Evolutionary conservation across 1,284 basidiomycete genomes (phyloP).

Genomic region (Pseudozyma pruni): DNA sequence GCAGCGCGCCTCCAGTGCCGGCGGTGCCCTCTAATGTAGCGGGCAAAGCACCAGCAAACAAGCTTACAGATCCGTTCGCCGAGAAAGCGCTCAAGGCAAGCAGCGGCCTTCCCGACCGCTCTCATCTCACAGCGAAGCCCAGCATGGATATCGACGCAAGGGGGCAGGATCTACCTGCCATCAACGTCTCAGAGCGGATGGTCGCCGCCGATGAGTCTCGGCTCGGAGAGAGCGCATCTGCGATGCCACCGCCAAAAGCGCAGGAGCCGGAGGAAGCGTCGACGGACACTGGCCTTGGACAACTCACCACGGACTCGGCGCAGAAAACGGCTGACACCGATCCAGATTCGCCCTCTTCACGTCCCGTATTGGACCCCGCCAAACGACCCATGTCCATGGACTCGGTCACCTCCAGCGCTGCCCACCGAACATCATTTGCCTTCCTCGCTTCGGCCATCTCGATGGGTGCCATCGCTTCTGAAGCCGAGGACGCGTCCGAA

Average conservation of each 20-base stretch:
- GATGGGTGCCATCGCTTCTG: slow-evolving; percentile 39
- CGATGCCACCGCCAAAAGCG: neutral
- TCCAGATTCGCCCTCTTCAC: neutral
- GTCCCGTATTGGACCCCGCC: neutral
- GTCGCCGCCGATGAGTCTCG: neutral
- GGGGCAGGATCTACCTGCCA: neutral
- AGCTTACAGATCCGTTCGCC: slow-evolving; percentile 22
- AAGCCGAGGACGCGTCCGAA: neutral
- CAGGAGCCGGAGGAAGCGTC: neutral
- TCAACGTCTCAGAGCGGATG: neutral
- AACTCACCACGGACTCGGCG: slow-evolving; percentile 6
- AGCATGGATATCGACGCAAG: slow-evolving; percentile 10
- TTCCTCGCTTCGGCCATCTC: slow-evolving; percentile 50
- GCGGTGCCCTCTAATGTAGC: slow-evolving; percentile 13
- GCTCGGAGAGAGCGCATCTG: no score
- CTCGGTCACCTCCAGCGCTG: slow-evolving; percentile 35
- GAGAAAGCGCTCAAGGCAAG: slow-evolving; percentile 30
- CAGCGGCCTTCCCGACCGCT: slow-evolving; percentile 11
- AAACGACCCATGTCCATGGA: slow-evolving; percentile 34
- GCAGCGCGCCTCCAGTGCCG: slow-evolving; percentile 21
- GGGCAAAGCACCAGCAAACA: slow-evolving; percentile 11
- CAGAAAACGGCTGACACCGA: neutral
- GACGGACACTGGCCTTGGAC: neutral
- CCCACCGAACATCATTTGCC: slow-evolving; percentile 26
- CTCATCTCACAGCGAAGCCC: neutral